Evolutionary conservation across 2,329 filamentous ascomycete genomes (phyloP), one percentile per base, ranked within the genome.

Genomic region (Dendryphion nanum): DNA sequence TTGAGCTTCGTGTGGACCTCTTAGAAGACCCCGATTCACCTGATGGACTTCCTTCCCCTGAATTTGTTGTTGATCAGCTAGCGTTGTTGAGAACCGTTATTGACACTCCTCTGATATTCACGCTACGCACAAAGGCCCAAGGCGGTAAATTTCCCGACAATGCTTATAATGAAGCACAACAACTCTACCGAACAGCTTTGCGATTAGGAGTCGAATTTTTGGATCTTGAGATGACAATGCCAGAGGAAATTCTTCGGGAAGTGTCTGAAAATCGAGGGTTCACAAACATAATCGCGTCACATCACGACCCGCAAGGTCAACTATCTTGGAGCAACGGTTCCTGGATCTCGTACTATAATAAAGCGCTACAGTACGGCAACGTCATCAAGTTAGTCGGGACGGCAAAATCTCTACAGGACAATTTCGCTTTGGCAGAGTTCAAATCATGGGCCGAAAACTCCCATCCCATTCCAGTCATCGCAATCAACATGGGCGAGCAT

Each of bases 311-410:
- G 0, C 70, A 78, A 39, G 85, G 85, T 6, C 73, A 76, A 16
- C 73, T 97, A 14, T 91, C 87, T 2, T 98, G 93, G 93, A 82
- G 76, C 48, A 90, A 94, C 51, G 89, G 87, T n/a, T 88, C 87
- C 0, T 98, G 93, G 91, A 82, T 93, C 40, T 78, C 83, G 18
- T 84, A 82, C 67, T 97, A 95, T 74, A 96, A 96, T 67, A 82
- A 82, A 57, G 91, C 91, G 13, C 72, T 96, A 12, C 86, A 94
- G 59, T 87, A 88, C 55, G 93, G 91, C 33, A 89, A 97, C 59
- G 76, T 97, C 41, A 89, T 98, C 70, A 98, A 98, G 71, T 81
- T 98, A 26, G 84, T 97, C 5, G 93, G 93, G 28, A 75, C 85
- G 39, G 91, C 91, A 1, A 79, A 76, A 38, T 77, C 67, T 15